These are phyloP conservation scores for Cytospora paraplurivora DNA, from an alignment of 2,329 filamentous ascomycete genomes.

Conservation along the genomic window DNA sequence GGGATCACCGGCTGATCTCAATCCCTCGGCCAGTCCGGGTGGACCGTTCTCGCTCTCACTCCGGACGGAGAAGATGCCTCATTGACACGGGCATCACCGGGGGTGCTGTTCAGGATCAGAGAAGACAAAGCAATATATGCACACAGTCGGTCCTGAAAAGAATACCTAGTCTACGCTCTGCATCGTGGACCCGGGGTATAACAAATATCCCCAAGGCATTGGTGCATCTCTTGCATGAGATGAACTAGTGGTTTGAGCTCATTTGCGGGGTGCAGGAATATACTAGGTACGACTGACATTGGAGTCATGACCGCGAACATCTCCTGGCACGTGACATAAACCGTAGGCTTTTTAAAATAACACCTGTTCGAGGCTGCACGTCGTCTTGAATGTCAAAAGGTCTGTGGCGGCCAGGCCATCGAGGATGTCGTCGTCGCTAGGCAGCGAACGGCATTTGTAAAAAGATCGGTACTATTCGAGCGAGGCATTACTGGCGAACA, in stretches of 20 bases:
- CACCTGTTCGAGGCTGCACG: background rate
- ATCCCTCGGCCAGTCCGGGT: constrained; percentile 19
- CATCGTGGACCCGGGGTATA: background rate
- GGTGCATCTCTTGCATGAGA: background rate
- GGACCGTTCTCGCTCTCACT: constrained; percentile 14
- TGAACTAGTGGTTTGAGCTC: background rate
- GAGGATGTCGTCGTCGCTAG: background rate
- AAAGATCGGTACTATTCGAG: background rate
- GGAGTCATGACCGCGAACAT: background rate
- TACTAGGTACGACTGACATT: background rate
- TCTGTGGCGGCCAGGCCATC: background rate
- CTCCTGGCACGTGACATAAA: background rate
- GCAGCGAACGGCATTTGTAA: background rate
- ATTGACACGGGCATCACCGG: constrained; percentile 10
- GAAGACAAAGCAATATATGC: no score
- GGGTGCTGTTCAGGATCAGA: background rate
- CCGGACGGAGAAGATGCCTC: constrained; percentile 14
- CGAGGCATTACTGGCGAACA: background rate
- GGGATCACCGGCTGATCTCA: constrained; percentile 21
- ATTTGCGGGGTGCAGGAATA: background rate
- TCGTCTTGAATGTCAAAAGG: background rate
- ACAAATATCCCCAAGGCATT: background rate
- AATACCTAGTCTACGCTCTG: background rate
- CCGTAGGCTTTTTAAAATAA: background rate
- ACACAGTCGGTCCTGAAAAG: background rate